A percentile compares a stretch with the other conserved stretches of the same genome.
Conservation (phyloP, 2,329 filamentous ascomycete genomes). For the Neofusicoccum umdonicola region DNA sequence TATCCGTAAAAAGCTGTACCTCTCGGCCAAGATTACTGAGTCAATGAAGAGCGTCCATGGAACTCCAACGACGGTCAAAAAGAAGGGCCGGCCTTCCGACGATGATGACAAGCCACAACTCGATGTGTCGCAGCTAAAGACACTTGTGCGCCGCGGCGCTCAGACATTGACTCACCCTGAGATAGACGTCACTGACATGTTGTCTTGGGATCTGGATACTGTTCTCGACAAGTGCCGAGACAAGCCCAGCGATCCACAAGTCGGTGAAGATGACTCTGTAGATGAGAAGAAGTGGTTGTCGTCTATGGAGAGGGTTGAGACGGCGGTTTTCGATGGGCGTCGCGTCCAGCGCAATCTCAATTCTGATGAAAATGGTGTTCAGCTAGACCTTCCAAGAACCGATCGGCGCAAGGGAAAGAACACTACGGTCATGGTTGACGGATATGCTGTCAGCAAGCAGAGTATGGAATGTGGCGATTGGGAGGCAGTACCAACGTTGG, state of each 20-base stretch:
- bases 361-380: slow-evolving; percentile 15
- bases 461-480: slow-evolving; percentile 53
- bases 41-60: slow-evolving; percentile 55
- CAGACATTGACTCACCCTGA: slow-evolving; percentile 53
- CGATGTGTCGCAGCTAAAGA: slow-evolving; percentile 53
- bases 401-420: slow-evolving; percentile 57
- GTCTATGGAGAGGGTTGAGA: slow-evolving; percentile 57
- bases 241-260: slow-evolving; percentile 44
- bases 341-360: slow-evolving; percentile 41
- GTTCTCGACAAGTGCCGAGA: slow-evolving; percentile 56
- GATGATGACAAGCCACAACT: slow-evolving; percentile 54
- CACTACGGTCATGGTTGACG: slow-evolving; percentile 56
- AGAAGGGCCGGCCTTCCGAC: slow-evolving; percentile 26
- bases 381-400: slow-evolving; percentile 36
- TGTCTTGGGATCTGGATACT: slow-evolving; percentile 57
- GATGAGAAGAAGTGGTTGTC: slow-evolving; percentile 58
- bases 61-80: slow-evolving; percentile 25
- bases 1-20: slow-evolving; percentile 61
- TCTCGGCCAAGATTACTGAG: slow-evolving; percentile 60
- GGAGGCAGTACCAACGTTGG: slow-evolving; percentile 58
- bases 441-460: slow-evolving; percentile 57
- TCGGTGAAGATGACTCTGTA: slow-evolving; percentile 32
- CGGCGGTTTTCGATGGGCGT: slow-evolving; percentile 57
- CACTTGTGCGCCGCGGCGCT: slow-evolving; percentile 54
- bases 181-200: slow-evolving; percentile 56